Base-by-base conservation (phyloP, 805 yeast genomes). In the Cyberlindnera bimundalis region DNA sequence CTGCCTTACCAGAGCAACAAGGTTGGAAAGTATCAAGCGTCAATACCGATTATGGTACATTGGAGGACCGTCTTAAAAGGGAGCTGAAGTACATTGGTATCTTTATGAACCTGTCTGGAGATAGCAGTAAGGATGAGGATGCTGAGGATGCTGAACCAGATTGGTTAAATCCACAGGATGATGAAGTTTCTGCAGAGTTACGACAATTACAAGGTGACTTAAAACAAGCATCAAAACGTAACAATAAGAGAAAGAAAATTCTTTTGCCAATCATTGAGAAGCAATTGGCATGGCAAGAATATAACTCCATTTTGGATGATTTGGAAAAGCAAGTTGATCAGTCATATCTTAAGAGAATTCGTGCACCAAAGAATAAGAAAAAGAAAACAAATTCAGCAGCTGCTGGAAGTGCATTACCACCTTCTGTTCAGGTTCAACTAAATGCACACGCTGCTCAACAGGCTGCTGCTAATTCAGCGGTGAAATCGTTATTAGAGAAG, bases 261-360 rank as follows among this genome's bases (percentile, higher is more conserved):
- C 57, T 93, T 27, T 65, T 81, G 19, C 95, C 96, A 1, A 53
- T 82, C 1, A 73, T 93, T 13, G 91, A 89, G 51, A 93, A 85
- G 49, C 95, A 86, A 52, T 71, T 93, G 53, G 96, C 97, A 20
- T 93, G 90, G 79, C 96, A 91, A 60, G 99, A 93, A 61, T 93
- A 87, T 61, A 71, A 81, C 43, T 84, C 91, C 11, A 90, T 93
- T 39, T 64, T 89, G 44, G 98, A 93, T 42, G 98, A 93, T 58
- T 70, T 93, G 51, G 97, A 93, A 61, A 93, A 91, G 60, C 99
- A 93, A 64, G 90, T 93, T 27, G 99, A 93, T 59, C 97, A 87
- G 61, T 90, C 95, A 16, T 93, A 90, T 59, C 66, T 84, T 48
- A 84, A 89, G 61, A 71, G 97, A 45, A 74, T 84, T 41, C 79